These are phyloP conservation scores for Carex arenaria DNA, from an alignment of 202 grass and related monocot species.

Conservation along the genomic window DNA sequence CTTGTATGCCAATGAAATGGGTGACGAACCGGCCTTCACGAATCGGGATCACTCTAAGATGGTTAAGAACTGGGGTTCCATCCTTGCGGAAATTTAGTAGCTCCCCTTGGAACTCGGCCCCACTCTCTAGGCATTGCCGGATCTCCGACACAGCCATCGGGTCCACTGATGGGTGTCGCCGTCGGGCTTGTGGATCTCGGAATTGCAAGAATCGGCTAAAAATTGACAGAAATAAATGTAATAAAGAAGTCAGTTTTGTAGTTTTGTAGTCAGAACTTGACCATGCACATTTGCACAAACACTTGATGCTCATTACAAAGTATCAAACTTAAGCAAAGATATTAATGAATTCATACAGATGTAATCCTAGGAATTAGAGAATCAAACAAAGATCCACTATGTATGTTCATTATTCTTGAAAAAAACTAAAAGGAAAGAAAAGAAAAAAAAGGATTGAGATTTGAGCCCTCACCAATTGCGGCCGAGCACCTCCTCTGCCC, in stretches of 20 bases:
- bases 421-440: too few relatives aligned
- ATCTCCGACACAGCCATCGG: conserved; percentile 77
- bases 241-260: neutral
- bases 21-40: conserved; percentile 59
- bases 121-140: conserved; percentile 58
- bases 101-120: conserved; percentile 81
- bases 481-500: conserved; percentile 87
- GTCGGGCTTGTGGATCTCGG: conserved; percentile 67
- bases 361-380: neutral
- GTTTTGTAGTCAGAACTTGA: neutral
- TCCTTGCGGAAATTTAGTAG: conserved; percentile 92
- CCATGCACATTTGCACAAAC: neutral
- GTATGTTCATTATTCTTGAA: too few relatives aligned
- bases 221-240: conserved; percentile 37
- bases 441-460: neutral
- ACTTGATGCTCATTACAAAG: neutral
- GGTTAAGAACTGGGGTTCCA: conserved; percentile 68
- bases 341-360: neutral
- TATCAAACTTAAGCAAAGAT: neutral
- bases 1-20: conserved; percentile 86
- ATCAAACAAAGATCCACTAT: too few relatives aligned
- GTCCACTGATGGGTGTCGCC: conserved; percentile 83
- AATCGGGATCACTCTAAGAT: conserved; percentile 56
- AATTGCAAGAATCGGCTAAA: conserved; percentile 94
- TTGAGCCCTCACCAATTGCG: conserved; percentile 54